Conservation (phyloP, 2,329 filamentous ascomycete species). For the Colletotrichum horii region DNA sequence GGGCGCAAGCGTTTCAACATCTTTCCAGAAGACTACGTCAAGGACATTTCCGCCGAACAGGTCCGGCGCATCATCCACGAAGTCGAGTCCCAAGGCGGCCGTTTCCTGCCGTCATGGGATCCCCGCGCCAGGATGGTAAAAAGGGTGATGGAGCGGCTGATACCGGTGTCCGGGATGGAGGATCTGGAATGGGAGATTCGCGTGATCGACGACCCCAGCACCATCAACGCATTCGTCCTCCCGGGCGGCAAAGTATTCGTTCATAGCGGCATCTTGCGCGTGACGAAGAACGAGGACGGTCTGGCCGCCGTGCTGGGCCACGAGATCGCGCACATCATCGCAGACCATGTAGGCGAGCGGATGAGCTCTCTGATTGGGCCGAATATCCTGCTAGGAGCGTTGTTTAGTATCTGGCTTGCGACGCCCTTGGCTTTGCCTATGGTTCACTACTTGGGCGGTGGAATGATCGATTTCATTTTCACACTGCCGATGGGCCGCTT, state of each 20-base stretch:
- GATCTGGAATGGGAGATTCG: conserved; percentile 71
- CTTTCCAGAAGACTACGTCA: conserved; percentile 60
- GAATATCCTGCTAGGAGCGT: conserved; percentile 54
- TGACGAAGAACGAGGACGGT: conserved; percentile 70
- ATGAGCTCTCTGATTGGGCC: conserved; percentile 58
- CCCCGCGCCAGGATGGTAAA: conserved; percentile 61
- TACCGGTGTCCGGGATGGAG: conserved; percentile 69
- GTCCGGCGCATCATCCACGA: conserved; percentile 63
- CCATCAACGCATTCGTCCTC: conserved; percentile 77
- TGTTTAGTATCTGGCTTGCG: conserved; percentile 53
- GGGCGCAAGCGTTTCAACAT: conserved; percentile 78
- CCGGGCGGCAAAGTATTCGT: conserved; percentile 84
- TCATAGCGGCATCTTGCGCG: conserved; percentile 72
- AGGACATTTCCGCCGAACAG: conserved; percentile 55
- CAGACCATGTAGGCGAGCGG: conserved; percentile 71
- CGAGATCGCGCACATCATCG: conserved; percentile 80
- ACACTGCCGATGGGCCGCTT: conserved; percentile 70
- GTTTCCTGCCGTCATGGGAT: conserved; percentile 66
- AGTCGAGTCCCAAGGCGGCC: conserved; percentile 53
- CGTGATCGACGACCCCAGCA: conserved; percentile 71
- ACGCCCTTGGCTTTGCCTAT: conserved; percentile 48
- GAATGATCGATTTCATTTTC: conserved; percentile 68
- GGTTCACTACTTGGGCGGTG: conserved; percentile 45
- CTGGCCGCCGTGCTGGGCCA: conserved; percentile 79
- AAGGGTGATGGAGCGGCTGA: conserved; percentile 68